A percentile compares a stretch with the other conserved stretches of the same genome.
These are phyloP conservation scores for Diplodia mutila DNA, from an alignment of 2,329 filamentous ascomycete genomes.

Conservation along the genomic window DNA sequence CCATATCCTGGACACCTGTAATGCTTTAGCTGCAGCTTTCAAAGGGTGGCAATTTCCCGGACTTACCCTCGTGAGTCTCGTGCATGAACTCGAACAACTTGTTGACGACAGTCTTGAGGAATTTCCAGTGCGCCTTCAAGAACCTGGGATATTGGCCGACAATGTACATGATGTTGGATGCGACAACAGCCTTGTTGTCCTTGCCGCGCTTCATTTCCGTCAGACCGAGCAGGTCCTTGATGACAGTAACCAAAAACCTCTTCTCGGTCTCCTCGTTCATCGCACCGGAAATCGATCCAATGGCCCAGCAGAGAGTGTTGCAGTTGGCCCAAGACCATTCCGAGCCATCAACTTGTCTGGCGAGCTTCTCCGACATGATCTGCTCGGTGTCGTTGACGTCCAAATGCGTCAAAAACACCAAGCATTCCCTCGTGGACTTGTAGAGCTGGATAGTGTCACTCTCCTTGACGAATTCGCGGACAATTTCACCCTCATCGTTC, in stretches of 20 bases:
- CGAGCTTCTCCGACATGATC: conserved; percentile 99
- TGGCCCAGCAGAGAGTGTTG: conserved; percentile 99
- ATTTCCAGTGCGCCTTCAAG: conserved; percentile 99
- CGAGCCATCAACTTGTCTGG: conserved; percentile 88
- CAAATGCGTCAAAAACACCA: conserved; percentile 95
- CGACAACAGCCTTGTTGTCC: conserved; percentile 98
- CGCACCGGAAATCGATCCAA: conserved; percentile 95
- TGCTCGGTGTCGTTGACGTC: conserved; percentile 97
- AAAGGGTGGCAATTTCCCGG: not conserved
- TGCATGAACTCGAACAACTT: conserved; percentile 99
- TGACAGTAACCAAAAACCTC: conserved; percentile 95
- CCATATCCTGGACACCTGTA: conserved; percentile 95
- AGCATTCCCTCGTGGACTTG: conserved; percentile 96
- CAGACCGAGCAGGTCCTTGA: conserved; percentile 93
- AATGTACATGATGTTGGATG: conserved; percentile 99
- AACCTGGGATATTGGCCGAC: conserved; percentile 98
- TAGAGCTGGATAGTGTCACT: conserved; percentile 98
- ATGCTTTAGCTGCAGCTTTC: not conserved
- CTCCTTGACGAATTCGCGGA: conserved; percentile 98
- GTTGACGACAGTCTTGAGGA: conserved; percentile 98
- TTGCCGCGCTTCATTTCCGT: conserved; percentile 99
- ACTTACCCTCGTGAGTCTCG: conserved; percentile 90
- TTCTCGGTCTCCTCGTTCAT: conserved; percentile 99
- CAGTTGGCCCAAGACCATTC: conserved; percentile 99
- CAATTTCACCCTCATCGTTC: conserved; percentile 98